Evolutionary conservation across 192 early-diverging fungal species (phyloP), one percentile per base, ranked within the genome.

Genomic region (Coemansia sp.): DNA sequence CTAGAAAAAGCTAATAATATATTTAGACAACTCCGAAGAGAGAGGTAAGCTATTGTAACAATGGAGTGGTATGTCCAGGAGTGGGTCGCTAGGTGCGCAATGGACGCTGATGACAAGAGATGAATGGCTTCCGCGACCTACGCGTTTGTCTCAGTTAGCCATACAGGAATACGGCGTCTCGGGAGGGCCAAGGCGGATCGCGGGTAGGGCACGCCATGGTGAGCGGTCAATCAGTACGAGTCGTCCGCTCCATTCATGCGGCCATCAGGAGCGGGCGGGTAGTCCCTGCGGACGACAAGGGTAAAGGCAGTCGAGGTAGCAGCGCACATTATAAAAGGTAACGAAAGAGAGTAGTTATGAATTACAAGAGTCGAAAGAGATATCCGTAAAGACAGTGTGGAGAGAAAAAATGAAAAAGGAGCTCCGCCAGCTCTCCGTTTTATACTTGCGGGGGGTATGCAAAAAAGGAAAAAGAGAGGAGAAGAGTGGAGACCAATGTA

Each of bases 201-300:
- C 28, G 14, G 26, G 28, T 2, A 26, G 28, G 26, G 28, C 13
- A 14, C 25, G 14, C 48, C 7, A 10, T 52, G 48, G 25, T 26
- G 12, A 13, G 26, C 48, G 26, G 6, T 14, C 31, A 53, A 14
- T 53, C 52, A 53, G 14, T 53, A 53, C 52, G 52, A 53, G 3
- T 53, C 52, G 16, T 53, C 52, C 12, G 26, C 11, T 14, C 52
- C 26, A 26, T 53, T 53, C 52, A 53, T 53, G 26, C 52, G 52
- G 14, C 52, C 52, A 28, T 53, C 52, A n/a, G 52, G 52, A 53
- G 52, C 52, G 2, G 52, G 52, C 3, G 52, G 52, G 28, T 53
- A 69, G 73, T 75, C 73, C 53, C 73, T 69, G 57, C 28, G 50
- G 9, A 69, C 48, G 52, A 43, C 43, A 31, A 37, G 20, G 35